A percentile compares a stretch with the other conserved stretches of the same genome.
phyloP scores from a whole-genome alignment of 805 yeast species.

The Candida vaughaniae region DNA sequence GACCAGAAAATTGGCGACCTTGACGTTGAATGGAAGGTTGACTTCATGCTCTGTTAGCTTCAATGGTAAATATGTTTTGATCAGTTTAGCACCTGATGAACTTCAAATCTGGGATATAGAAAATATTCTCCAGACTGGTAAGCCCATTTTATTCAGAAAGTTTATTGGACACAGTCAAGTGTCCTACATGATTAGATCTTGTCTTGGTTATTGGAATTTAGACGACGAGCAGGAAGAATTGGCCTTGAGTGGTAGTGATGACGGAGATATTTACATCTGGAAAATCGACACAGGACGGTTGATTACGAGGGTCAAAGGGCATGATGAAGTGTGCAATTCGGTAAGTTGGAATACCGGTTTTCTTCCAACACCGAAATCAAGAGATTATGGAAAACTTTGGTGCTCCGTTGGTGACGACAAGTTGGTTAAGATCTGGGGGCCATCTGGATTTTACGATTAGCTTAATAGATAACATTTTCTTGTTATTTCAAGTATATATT shows the following conservation, averaged over 20 bases:
- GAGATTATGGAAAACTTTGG: conserved; percentile 52
- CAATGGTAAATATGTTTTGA: conserved; percentile 52
- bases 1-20: conserved; percentile 38
- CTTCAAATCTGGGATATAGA: conserved; percentile 78
- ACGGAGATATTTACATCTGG: conserved; percentile 78
- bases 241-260: conserved; percentile 81
- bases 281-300: conserved; percentile 68
- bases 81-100: conserved; percentile 73
- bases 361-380: conserved; percentile 7
- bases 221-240: conserved; percentile 52
- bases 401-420: conserved; percentile 87
- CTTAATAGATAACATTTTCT: too few species aligned
- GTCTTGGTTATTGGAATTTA: conserved; percentile 61
- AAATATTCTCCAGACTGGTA: conserved; percentile 17
- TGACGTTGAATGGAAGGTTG: conserved; percentile 55
- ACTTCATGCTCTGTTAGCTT: conserved; percentile 63
- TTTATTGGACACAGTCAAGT: conserved; percentile 73
- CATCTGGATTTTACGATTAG: conserved; percentile 12
- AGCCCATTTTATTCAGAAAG: conserved; percentile 57
- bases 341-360: conserved; percentile 64
- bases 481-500: neutral
- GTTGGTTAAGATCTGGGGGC: conserved; percentile 65
- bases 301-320: conserved; percentile 60
- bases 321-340: conserved; percentile 65
- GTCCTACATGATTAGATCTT: conserved; percentile 67